Evolutionary conservation across 129 eudicot genomes (phyloP).

Genomic region (Arctium minus): DNA sequence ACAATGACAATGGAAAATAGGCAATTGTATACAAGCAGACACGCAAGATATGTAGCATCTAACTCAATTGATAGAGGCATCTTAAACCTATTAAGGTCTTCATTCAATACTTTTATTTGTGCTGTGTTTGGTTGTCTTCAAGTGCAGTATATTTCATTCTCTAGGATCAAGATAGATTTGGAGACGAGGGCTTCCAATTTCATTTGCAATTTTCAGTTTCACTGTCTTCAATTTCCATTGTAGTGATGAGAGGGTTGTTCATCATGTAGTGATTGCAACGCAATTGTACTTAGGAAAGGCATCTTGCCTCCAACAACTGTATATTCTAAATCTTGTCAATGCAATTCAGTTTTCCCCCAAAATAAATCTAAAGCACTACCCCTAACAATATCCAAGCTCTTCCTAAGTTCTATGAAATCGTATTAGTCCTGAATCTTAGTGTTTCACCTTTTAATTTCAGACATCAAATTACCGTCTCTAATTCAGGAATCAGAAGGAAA

Average conservation of each 20-base stretch:
- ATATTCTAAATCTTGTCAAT: not conserved
- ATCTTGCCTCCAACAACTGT: not conserved
- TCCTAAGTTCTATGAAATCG: too few relatives aligned
- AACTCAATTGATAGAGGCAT: not conserved
- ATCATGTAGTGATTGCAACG: not conserved
- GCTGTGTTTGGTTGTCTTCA: not conserved
- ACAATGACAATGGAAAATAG: not conserved
- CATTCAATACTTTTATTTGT: not conserved
- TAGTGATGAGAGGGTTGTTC: not conserved
- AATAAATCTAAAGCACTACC: not conserved
- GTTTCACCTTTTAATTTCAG: not conserved
- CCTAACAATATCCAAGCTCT: not conserved
- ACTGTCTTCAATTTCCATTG: not conserved
- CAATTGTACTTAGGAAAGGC: not conserved
- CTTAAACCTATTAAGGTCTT: not conserved
- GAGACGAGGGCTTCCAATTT: not conserved
- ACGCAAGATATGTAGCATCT: not conserved
- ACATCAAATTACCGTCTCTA: not conserved
- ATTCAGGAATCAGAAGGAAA: not conserved
- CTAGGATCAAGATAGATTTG: not conserved
- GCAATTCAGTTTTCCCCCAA: not conserved
- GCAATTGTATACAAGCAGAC: not conserved
- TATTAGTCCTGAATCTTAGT: too few relatives aligned
- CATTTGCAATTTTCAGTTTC: not conserved
- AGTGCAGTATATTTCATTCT: not conserved